phyloP scores from a whole-genome alignment of 495 filamentous ascomycete species.

The Lophium mytilinum region DNA sequence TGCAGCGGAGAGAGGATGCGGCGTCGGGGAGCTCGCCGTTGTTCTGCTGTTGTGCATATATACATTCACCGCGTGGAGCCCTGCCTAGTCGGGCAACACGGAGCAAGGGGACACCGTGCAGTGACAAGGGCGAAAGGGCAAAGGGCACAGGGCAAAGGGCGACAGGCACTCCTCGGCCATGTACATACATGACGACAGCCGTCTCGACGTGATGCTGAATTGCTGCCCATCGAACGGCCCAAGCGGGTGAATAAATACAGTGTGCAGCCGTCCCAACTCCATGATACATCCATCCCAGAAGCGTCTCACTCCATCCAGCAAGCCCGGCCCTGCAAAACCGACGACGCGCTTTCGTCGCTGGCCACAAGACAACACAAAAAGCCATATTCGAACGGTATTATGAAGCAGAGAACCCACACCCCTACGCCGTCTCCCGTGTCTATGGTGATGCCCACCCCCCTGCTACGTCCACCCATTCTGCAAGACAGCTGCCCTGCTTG shows the following conservation, averaged over 20 bases:
- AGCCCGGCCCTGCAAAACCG: neutral
- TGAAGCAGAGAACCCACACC: neutral
- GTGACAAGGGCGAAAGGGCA: too few species aligned
- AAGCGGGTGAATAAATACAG: slow-evolving; percentile 1
- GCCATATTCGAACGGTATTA: slow-evolving; percentile 1
- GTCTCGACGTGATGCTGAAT: neutral
- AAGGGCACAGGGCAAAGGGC: neutral
- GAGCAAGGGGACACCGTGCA: too few species aligned
- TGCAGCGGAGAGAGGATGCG: too few species aligned
- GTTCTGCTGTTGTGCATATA: too few species aligned
- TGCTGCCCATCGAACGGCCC: neutral
- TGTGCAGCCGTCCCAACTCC: slow-evolving; percentile 5
- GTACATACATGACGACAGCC: neutral
- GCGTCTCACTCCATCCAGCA: slow-evolving; percentile 1
- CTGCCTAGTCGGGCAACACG: too few species aligned
- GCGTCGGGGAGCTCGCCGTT: too few species aligned
- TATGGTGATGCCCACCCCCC: slow-evolving; percentile 82
- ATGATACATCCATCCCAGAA: slow-evolving; percentile 8
- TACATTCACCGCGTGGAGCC: too few species aligned
- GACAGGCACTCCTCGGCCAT: neutral
- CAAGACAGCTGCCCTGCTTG: slow-evolving; percentile 88
- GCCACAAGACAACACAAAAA: neutral
- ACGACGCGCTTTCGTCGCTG: neutral
- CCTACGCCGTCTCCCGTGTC: neutral
- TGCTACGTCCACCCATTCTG: slow-evolving; percentile 96